These are phyloP conservation scores for Excoecaria cochinchinensis DNA, from an alignment of 345 rosid species.

Conservation along the genomic window DNA sequence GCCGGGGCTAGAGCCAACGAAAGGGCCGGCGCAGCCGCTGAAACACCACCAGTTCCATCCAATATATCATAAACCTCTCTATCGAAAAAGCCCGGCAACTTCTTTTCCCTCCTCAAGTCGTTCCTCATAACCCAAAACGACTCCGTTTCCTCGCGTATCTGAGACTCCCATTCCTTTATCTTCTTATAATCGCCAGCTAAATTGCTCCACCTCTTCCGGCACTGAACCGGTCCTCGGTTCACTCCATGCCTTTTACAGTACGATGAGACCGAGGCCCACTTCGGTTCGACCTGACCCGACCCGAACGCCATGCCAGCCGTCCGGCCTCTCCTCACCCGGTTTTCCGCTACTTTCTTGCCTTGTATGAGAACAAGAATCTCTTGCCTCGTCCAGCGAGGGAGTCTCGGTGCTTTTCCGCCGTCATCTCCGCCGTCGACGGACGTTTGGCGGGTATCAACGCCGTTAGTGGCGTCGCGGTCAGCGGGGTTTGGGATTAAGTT, in stretches of 20 bases:
- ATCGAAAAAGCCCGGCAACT: slow-evolving; percentile 90
- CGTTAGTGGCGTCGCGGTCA: slow-evolving; percentile 45
- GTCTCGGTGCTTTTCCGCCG: slow-evolving; percentile 61
- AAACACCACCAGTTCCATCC: slow-evolving; percentile 45
- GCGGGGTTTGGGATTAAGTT: slow-evolving; percentile 11
- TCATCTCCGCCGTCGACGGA: slow-evolving; percentile 57
- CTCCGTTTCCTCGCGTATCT: slow-evolving; percentile 62
- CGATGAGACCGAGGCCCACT: slow-evolving; percentile 92
- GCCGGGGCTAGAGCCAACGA: slow-evolving; percentile 47
- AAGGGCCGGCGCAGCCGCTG: slow-evolving; percentile 26
- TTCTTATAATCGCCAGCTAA: slow-evolving; percentile 95
- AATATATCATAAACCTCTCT: slow-evolving; percentile 89
- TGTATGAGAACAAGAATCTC: slow-evolving; percentile 93
- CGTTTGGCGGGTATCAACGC: slow-evolving; percentile 34
- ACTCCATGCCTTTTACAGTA: slow-evolving; percentile 90
- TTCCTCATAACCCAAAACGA: slow-evolving; percentile 97
- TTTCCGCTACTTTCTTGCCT: slow-evolving; percentile 93
- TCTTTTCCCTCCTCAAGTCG: slow-evolving; percentile 77
- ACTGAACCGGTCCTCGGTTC: slow-evolving; percentile 96
- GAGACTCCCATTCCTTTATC: slow-evolving; percentile 91
- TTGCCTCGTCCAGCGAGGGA: slow-evolving; percentile 97
- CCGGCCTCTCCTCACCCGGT: slow-evolving; percentile 71
- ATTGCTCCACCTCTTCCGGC: slow-evolving; percentile 98
- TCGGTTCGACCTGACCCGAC: slow-evolving; percentile 74
- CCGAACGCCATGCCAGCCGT: slow-evolving; percentile 66